These are phyloP conservation scores for Asterella californica DNA, from an alignment of 225 moss, liverwort and hornwort species.

Conservation along the genomic window DNA sequence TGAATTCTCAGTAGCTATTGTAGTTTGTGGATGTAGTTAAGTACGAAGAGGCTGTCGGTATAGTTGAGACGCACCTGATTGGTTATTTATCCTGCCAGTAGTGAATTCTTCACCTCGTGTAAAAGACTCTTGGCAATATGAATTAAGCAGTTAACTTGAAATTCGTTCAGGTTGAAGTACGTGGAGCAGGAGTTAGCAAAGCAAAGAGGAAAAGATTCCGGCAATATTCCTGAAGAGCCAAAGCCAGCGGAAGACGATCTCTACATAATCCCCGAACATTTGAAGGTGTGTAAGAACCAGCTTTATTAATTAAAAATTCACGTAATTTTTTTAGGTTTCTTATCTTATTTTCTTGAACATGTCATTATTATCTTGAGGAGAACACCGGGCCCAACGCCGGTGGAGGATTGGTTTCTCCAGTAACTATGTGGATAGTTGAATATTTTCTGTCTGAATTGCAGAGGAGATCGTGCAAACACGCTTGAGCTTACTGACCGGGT, in stretches of 20 bases:
- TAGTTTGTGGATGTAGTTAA: background rate
- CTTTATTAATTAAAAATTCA: background rate
- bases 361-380: background rate
- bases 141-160: background rate
- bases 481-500: background rate
- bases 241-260: conserved; percentile 84
- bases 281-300: conserved; percentile 52
- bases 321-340: background rate
- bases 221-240: conserved; percentile 49
- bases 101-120: too few relatives aligned
- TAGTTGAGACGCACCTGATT: background rate
- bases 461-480: background rate
- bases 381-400: background rate
- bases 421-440: background rate
- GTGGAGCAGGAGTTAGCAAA: conserved; percentile 88
- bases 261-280: conserved; percentile 82
- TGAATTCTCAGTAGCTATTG: background rate
- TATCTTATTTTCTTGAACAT: background rate
- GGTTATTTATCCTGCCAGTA: too few relatives aligned
- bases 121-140: background rate
- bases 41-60: background rate
- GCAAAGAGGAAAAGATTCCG: conserved; percentile 62
- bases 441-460: background rate
- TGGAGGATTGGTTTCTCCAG: background rate
- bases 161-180: conserved; percentile 65